Base-by-base conservation (phyloP, 1,284 basidiomycete species). In the Naganishia sp. region DNA sequence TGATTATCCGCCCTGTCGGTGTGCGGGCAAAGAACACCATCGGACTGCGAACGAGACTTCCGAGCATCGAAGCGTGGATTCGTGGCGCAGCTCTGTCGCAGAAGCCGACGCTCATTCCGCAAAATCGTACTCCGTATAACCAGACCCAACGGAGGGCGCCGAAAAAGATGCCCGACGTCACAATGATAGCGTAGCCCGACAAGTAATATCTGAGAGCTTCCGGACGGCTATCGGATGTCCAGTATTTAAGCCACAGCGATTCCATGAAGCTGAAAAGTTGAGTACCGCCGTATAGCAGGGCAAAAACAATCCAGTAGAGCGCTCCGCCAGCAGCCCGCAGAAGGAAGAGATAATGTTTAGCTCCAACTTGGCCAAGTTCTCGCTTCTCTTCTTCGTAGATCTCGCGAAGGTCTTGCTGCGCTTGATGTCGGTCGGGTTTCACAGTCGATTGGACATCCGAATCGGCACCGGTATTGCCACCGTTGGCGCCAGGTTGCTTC, bases 1-100 rank as follows among this genome's bases (percentile, higher is more conserved):
- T 81, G 71, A 84, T 76, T 61, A 85, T 75, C 69, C 78, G 77
- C 78, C 90, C 90, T 66, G 89, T 84, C 0, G 91, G 90, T 0
- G 90, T 92, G 0, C 87, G 89, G 71, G 94, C 91, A 74, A 92
- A 92, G 79, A 90, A 92, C 3, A 86, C 83, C 53, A 88, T 80
- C 0, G 90, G 89, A 0, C 89, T 89, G 11, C 82, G 79, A 25
- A 90, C 77, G 10, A 92, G 85, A 23, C 82, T 82, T 36, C 72
- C 78, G 55, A 87, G 80, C 13, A 86, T 85, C 53, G 78, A 78
- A 71, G 81, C 83, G 78, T 89, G 90, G 49, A 92, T 79, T 23
- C 77, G 82, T 68, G 86, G 86, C 0, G 87, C 87, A 6, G 82
- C 79, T 33, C 88, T 78, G 59, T 82, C 82, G 69, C 84, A 81